Conservation (phyloP, 2,329 filamentous ascomycete species). For the Ramularia collo-cygni region DNA sequence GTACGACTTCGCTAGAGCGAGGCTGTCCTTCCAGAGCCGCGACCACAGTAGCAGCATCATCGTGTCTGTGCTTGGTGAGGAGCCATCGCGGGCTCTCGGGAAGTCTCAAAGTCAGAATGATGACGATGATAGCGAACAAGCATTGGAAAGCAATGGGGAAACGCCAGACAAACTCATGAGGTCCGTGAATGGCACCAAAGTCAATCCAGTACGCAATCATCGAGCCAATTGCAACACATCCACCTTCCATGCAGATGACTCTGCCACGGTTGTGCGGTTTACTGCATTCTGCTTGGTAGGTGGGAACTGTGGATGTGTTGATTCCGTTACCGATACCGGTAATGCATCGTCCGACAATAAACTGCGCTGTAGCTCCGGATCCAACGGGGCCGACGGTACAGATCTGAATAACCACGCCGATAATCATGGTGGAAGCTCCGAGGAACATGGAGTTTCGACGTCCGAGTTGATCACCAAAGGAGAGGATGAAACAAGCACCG, state of each 20-base stretch:
- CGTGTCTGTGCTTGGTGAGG: conserved; percentile 38
- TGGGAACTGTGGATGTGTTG: conserved; percentile 50
- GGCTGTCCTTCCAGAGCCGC: conserved; percentile 44
- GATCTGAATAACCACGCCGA: conserved; percentile 38
- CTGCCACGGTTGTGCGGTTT: conserved; percentile 53
- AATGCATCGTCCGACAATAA: conserved; percentile 47
- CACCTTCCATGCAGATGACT: conserved; percentile 55
- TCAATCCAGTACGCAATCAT: conserved; percentile 48
- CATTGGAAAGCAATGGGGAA: conserved; percentile 50
- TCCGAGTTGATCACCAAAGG: conserved; percentile 36
- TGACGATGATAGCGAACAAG: conserved; percentile 42
- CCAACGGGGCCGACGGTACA: too few species aligned
- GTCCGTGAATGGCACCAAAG: conserved; percentile 37
- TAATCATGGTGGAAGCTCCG: conserved; percentile 36
- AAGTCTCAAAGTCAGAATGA: conserved; percentile 37
- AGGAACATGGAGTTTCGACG: conserved; percentile 38
- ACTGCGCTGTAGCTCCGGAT: conserved; percentile 38
- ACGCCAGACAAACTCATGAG: conserved; percentile 39
- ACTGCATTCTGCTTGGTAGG: conserved; percentile 49
- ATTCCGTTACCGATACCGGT: conserved; percentile 51
- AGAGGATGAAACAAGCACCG: conserved; percentile 34
- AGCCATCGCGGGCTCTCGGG: conserved; percentile 43
- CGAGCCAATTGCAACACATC: conserved; percentile 46
- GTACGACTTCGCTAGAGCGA: conserved; percentile 49
- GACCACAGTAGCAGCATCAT: conserved; percentile 45